Base-by-base conservation (phyloP, 2,329 filamentous ascomycete species). In the Ophiostoma quercus region DNA sequence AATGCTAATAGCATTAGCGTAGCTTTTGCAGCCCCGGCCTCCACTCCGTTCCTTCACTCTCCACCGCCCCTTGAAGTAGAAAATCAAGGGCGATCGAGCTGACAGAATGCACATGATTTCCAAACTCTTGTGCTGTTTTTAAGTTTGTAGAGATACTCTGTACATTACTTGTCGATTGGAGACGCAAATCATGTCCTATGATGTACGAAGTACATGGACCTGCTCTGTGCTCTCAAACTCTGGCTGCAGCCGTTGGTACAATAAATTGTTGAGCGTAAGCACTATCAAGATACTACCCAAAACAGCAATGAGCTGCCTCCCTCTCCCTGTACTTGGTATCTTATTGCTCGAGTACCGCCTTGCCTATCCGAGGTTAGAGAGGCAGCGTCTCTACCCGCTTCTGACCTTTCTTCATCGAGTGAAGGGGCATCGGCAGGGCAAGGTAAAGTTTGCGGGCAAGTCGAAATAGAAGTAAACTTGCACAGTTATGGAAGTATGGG, bases 391-490 rank as follows among this genome's bases (percentile, higher is more conserved):
- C 72, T 73, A 70, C 71, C 72, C 72, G 71, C 70, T 69, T 71
- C 60, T 57, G 68, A 70, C 73, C 71, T 71, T 73, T 71, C 73
- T 73, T 67, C 70, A 72, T 73, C 68, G 71, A 73, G 73, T 68
- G 71, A 73, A 73, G 67, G 67, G 41, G 63, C 32, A 69, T 70
- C 68, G 68, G 70, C 70, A 67, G 39, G 54, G 32, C 8, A 54
- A 67, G 66, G 25, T 63, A 63, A 57, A 25, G 51, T 57, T 57
- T 62, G 57, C 6, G 57, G 25, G 32, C 25, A 69, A 39, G 47
- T 67, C 14, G 34, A 12, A 63, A 34, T 57, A 41, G 14, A 34
- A 41, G 67, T 29, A 62, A 16, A 16, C 47, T 7, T 57, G 9
- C 25, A 62, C 16, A 47, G 9, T 43, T 34, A 37, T 47, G 65